Conservation (phyloP, 306 rosid species). For the Cucurbita moschata region DNA sequence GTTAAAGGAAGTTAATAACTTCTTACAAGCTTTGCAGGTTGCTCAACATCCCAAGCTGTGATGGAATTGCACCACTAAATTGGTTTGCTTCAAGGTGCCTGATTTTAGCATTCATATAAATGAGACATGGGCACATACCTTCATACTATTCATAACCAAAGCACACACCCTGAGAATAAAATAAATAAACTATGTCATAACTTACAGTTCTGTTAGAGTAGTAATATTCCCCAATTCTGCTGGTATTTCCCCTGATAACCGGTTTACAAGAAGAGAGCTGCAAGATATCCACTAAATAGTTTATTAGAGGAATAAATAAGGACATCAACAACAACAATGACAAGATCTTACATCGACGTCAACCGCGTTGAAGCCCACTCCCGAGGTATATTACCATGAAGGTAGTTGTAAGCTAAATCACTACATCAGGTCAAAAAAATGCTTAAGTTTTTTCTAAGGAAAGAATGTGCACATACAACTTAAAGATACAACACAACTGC, state of each 20-base stretch:
- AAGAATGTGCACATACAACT: background rate
- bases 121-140: background rate
- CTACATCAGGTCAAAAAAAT: conserved; percentile 13
- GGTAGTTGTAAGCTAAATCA: conserved; percentile 57
- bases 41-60: conserved; percentile 48
- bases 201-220: conserved; percentile 51
- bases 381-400: conserved; percentile 55
- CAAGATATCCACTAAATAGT: conserved; percentile 20
- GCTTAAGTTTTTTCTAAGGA: background rate
- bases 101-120: background rate
- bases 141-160: background rate
- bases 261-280: conserved; percentile 73
- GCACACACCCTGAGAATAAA: background rate
- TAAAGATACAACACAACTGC: background rate
- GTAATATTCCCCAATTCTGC: conserved; percentile 50
- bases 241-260: conserved; percentile 76
- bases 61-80: conserved; percentile 54
- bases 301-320: conserved; percentile 10
- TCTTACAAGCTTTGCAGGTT: conserved; percentile 51
- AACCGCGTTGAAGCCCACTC: conserved; percentile 56
- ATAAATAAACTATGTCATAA: conserved; percentile 2
- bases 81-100: conserved; percentile 74
- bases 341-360: conserved; percentile 42
- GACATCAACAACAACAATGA: conserved; percentile 3
- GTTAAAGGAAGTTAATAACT: conserved; percentile 6